phyloP scores from a whole-genome alignment of 169 alveolate genomes.

The Plasmodium blacklocki region DNA sequence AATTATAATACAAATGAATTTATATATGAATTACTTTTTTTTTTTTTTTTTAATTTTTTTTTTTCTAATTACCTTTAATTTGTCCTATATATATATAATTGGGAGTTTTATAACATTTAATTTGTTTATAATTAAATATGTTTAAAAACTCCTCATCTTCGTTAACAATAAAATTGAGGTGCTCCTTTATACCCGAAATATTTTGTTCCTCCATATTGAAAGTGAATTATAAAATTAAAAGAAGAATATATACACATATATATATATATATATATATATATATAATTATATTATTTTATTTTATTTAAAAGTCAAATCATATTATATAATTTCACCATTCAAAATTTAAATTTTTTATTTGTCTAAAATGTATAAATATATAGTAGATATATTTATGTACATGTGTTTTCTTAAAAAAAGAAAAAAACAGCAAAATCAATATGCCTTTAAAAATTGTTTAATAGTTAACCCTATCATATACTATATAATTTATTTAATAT shows the following conservation, averaged over 20 bases:
- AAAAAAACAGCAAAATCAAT: too few species aligned
- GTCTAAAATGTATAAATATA: not conserved
- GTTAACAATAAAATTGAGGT: constrained; percentile 35
- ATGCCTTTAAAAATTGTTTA: too few species aligned
- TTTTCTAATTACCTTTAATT: constrained; percentile 17
- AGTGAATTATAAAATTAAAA: not conserved
- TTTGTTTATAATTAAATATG: constrained; percentile 53
- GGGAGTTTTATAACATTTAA: constrained; percentile 46
- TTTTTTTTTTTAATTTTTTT: too few species aligned
- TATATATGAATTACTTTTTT: not conserved
- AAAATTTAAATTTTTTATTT: not conserved
- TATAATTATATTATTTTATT: not conserved
- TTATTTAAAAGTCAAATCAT: not conserved
- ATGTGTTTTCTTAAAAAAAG: too few species aligned
- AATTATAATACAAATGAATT: not conserved
- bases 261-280: not conserved
- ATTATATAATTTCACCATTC: not conserved
- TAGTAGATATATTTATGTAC: too few species aligned
- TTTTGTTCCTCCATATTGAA: constrained; percentile 15
- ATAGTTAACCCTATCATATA: too few species aligned
- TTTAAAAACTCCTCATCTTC: constrained; percentile 69
- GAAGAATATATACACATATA: not conserved
- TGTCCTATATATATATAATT: constrained; percentile 67
- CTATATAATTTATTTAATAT: too few species aligned
- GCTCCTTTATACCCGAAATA: constrained; percentile 1